Evolutionary conservation across 1,139 yeast genomes (phyloP).

Genomic region (Yarrowia galli): DNA sequence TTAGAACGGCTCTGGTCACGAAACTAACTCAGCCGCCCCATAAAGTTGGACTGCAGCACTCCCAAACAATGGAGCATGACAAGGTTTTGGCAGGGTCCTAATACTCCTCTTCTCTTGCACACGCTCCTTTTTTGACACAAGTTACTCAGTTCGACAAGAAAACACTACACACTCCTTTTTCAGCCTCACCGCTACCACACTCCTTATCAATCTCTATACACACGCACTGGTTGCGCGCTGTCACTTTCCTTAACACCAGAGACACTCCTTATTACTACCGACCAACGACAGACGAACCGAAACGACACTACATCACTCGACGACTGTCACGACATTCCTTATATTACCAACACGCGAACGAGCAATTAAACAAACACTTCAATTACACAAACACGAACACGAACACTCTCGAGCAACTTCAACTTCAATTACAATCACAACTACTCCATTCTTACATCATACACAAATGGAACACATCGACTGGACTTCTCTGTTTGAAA

Average conservation of each 20-base stretch:
- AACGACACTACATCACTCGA: not conserved
- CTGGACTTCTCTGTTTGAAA: constrained; percentile 37
- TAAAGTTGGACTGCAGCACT: constrained; percentile 9
- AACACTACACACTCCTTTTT: constrained; percentile 20
- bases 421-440: not conserved
- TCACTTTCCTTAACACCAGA: constrained; percentile 7
- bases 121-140: constrained; percentile 15
- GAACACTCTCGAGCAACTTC: not conserved
- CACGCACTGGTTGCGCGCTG: constrained; percentile 27
- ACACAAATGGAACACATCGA: constrained; percentile 37
- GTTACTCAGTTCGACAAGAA: constrained; percentile 10
- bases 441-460: too few relatives aligned
- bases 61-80: constrained; percentile 17
- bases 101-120: constrained; percentile 25
- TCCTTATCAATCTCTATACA: not conserved
- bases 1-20: not conserved
- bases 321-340: constrained; percentile 28
- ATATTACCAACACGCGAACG: not conserved
- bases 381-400: not conserved
- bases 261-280: not conserved
- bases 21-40: constrained; percentile 32
- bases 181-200: constrained; percentile 32
- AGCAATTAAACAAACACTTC: not conserved
- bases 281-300: not conserved
- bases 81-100: constrained; percentile 34